Conservation (phyloP, 1,284 basidiomycete species). For the Malassezia nana region DNA sequence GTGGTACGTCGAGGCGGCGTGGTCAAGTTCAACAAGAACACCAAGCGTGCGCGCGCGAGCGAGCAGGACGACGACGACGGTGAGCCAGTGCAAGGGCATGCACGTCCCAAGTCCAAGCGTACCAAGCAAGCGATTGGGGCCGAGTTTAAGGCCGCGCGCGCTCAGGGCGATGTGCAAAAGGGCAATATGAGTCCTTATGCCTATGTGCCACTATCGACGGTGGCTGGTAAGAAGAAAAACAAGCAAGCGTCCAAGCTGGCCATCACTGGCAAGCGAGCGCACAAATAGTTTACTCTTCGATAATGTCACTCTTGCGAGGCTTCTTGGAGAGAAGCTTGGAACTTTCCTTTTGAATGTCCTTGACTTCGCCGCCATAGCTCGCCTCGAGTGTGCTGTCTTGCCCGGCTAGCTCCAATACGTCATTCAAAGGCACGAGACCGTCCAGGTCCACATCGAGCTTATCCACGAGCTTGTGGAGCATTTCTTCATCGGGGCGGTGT, state of each 20-base stretch:
- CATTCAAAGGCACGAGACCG: conserved; percentile 62
- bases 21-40: conserved; percentile 89
- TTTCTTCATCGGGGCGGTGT: conserved; percentile 77
- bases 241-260: conserved; percentile 6
- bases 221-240: conserved; percentile 31
- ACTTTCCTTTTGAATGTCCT: conserved; percentile 32
- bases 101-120: conserved; percentile 19
- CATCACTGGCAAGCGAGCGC: conserved; percentile 11
- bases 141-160: conserved; percentile 38
- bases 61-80: conserved; percentile 33
- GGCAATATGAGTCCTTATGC: conserved; percentile 79
- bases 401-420: conserved; percentile 49
- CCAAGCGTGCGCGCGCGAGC: conserved; percentile 40
- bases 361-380: conserved; percentile 29
- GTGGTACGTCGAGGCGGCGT: conserved; percentile 65
- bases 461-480: conserved; percentile 76
- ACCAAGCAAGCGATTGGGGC: conserved; percentile 36
- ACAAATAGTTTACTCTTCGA: conserved; percentile 18
- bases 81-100: background rate
- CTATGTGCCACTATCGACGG: conserved; percentile 53
- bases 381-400: conserved; percentile 47
- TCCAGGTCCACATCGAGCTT: conserved; percentile 95
- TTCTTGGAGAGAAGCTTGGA: conserved; percentile 18
- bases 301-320: conserved; percentile 38
- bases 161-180: conserved; percentile 56